Evolutionary conservation across 2,329 filamentous ascomycete genomes (phyloP).

Genomic region (Rhynchosporium secalis): DNA sequence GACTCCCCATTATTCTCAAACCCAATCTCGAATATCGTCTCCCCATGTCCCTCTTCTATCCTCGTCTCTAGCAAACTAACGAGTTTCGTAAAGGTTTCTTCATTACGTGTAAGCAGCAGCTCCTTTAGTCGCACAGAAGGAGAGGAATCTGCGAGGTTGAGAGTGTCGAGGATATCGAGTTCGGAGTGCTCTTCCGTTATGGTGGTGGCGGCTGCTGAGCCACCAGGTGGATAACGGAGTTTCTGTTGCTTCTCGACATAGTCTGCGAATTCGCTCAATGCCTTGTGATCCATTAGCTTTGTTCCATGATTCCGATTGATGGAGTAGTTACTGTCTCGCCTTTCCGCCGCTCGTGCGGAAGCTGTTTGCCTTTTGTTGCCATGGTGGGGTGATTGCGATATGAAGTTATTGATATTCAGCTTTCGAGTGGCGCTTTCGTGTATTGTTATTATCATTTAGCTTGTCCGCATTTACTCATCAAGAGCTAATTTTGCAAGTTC

Average conservation of each 20-base stretch:
- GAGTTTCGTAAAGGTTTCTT: constrained; percentile 63
- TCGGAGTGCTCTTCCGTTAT: constrained; percentile 74
- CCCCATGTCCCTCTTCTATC: constrained; percentile 80
- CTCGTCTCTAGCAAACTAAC: constrained; percentile 65
- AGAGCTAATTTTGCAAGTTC: neutral
- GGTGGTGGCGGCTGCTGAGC: constrained; percentile 21
- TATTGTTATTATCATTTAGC: constrained; percentile 30
- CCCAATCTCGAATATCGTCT: constrained; percentile 88
- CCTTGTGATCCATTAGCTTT: constrained; percentile 44
- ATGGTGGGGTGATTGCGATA: constrained; percentile 41
- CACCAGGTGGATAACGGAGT: constrained; percentile 56
- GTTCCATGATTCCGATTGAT: neutral
- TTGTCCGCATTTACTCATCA: neutral
- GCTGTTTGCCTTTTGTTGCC: constrained; percentile 57
- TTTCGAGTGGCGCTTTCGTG: constrained; percentile 5
- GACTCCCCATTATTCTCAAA: constrained; percentile 86
- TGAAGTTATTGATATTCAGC: neutral
- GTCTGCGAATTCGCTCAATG: constrained; percentile 93
- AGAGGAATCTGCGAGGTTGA: constrained; percentile 69
- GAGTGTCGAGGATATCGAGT: constrained; percentile 79
- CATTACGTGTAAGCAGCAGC: constrained; percentile 65
- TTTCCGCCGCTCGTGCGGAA: constrained; percentile 77
- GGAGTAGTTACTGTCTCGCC: constrained; percentile 71
- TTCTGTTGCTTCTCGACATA: constrained; percentile 95
- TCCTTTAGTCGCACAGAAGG: constrained; percentile 71